Conservation (phyloP, 2,329 filamentous ascomycete genomes). For the Juglanconis oblonga region DNA sequence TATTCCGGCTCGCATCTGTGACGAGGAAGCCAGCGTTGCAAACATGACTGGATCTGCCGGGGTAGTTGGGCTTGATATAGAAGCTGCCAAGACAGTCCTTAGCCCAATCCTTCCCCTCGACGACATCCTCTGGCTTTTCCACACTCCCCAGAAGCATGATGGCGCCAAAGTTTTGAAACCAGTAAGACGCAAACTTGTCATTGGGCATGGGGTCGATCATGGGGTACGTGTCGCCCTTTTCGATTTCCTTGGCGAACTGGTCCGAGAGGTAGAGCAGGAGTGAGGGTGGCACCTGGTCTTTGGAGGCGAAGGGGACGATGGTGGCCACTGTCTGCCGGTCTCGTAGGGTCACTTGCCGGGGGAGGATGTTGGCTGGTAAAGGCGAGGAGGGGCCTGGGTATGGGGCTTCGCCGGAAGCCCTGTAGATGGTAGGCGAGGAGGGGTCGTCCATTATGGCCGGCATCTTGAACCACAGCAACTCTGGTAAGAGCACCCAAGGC, state of each 20-base stretch:
- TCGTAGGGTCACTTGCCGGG: slow-evolving; percentile 76
- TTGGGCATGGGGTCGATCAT: slow-evolving; percentile 75
- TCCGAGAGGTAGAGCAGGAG: slow-evolving; percentile 76
- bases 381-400: slow-evolving; percentile 63
- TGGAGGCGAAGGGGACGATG: slow-evolving; percentile 77
- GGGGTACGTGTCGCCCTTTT: slow-evolving; percentile 87
- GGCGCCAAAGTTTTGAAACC: slow-evolving; percentile 87
- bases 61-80: slow-evolving; percentile 93
- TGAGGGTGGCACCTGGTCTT: slow-evolving; percentile 70
- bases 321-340: slow-evolving; percentile 83
- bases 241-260: slow-evolving; percentile 85
- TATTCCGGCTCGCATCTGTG: slow-evolving; percentile 69
- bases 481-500: too few species aligned
- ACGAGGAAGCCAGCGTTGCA: slow-evolving; percentile 83
- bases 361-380: slow-evolving; percentile 66
- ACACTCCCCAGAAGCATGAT: slow-evolving; percentile 83
- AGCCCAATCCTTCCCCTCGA: slow-evolving; percentile 69
- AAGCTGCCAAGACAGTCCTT: slow-evolving; percentile 84
- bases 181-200: slow-evolving; percentile 77
- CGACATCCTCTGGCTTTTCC: slow-evolving; percentile 55
- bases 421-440: slow-evolving; percentile 65
- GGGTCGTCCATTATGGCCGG: slow-evolving; percentile 79
- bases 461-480: slow-evolving; percentile 46
- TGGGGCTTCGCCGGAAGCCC: slow-evolving; percentile 63
- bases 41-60: slow-evolving; percentile 83